phyloP scores from a whole-genome alignment of 176 grass and related monocot species.

The Oryza glumipatula region DNA sequence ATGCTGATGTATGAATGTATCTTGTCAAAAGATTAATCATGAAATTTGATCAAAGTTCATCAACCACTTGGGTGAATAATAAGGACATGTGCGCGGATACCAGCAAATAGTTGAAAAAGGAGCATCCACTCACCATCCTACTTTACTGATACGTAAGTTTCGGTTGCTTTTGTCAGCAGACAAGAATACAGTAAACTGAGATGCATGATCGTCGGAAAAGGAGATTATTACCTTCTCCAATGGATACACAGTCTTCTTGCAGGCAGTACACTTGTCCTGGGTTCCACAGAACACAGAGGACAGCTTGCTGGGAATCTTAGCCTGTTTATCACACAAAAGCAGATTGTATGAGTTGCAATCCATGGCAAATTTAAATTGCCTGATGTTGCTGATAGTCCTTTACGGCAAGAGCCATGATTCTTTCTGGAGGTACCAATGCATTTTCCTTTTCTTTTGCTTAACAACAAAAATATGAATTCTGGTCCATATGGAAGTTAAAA shows the following conservation, averaged over 20 bases:
- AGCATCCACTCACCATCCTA: background rate
- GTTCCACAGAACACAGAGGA: slow-evolving; percentile 64
- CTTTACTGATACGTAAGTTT: background rate
- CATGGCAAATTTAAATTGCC: background rate
- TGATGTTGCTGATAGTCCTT: background rate
- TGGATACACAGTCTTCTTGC: slow-evolving; percentile 68
- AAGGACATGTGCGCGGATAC: background rate
- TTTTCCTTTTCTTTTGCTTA: background rate
- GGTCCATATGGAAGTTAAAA: slow-evolving; percentile 5
- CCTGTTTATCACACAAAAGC: slow-evolving; percentile 34
- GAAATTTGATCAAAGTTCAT: background rate
- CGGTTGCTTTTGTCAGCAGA: background rate
- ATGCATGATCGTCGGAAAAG: background rate
- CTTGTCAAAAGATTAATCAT: background rate
- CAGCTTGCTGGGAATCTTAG: slow-evolving; percentile 63
- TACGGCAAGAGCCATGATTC: background rate
- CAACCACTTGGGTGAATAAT: background rate
- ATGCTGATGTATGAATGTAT: background rate
- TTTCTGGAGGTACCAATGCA: background rate
- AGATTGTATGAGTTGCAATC: slow-evolving; percentile 13
- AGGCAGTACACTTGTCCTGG: slow-evolving; percentile 63
- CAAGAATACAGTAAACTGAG: background rate
- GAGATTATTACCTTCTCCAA: slow-evolving; percentile 61
- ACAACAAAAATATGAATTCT: slow-evolving; percentile 26
- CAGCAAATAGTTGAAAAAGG: background rate